These are phyloP conservation scores for Fusarium cicatricum DNA, from an alignment of 2,329 filamentous ascomycete species.

Conservation along the genomic window DNA sequence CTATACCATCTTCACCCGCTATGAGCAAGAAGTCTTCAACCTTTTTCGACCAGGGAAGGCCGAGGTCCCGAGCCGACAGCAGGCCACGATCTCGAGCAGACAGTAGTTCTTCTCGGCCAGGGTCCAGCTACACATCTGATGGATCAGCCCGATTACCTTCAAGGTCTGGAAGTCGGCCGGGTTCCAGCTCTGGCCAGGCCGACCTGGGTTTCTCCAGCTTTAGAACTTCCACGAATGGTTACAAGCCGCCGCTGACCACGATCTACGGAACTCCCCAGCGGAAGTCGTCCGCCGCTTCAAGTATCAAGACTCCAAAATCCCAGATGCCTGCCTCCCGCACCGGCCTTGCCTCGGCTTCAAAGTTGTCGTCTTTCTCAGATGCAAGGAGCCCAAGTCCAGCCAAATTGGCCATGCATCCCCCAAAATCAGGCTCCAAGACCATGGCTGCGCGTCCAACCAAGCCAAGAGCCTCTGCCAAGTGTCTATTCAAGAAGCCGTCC, in stretches of 20 bases:
- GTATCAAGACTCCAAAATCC: constrained; percentile 37
- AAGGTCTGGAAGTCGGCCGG: constrained; percentile 61
- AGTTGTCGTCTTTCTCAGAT: constrained; percentile 39
- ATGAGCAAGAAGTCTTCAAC: constrained; percentile 71
- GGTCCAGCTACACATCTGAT: constrained; percentile 70
- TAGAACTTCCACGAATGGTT: constrained; percentile 54
- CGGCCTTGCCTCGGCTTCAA: constrained; percentile 36
- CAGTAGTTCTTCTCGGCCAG: constrained; percentile 57
- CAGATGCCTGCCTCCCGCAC: constrained; percentile 36
- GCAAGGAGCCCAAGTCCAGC: constrained; percentile 51
- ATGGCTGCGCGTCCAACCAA: constrained; percentile 56
- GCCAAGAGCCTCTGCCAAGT: constrained; percentile 61
- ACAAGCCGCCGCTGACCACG: constrained; percentile 53
- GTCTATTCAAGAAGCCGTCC: constrained; percentile 64
- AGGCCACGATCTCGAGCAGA: constrained; percentile 58
- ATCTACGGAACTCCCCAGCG: constrained; percentile 56
- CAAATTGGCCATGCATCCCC: constrained; percentile 44
- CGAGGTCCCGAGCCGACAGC: constrained; percentile 57
- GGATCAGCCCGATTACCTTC: constrained; percentile 61
- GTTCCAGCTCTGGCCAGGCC: constrained; percentile 61
- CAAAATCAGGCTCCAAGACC: constrained; percentile 57
- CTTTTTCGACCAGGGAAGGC: constrained; percentile 74
- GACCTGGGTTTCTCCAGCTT: constrained; percentile 50
- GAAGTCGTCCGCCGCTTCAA: constrained; percentile 30
- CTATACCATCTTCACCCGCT: constrained; percentile 79